Evolutionary conservation across 2,329 filamentous ascomycete genomes (phyloP).

Genomic region (Aspergillus pseudoglaucus): DNA sequence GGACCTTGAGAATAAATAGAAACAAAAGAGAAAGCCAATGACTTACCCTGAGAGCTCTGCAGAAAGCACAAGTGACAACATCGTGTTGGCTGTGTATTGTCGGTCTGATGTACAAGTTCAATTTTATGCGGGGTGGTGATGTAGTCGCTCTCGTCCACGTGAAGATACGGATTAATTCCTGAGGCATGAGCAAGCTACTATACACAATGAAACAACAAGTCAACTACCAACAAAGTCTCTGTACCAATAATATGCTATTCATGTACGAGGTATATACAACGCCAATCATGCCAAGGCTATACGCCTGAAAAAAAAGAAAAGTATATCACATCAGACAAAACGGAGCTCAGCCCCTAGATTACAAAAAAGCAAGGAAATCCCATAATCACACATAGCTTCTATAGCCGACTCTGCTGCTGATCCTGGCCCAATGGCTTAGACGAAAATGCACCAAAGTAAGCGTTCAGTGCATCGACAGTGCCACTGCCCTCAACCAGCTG

Average conservation of each 20-base stretch:
- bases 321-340: constrained; percentile 1
- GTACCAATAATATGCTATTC: not conserved
- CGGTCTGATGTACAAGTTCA: not conserved
- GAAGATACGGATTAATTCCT: too few relatives aligned
- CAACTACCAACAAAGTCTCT: not conserved
- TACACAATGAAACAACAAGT: not conserved
- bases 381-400: constrained; percentile 2
- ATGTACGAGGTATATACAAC: constrained; percentile 11
- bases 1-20: not conserved
- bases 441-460: constrained; percentile 71
- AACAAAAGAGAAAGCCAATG: not conserved
- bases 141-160: not conserved
- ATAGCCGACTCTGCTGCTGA: constrained; percentile 30
- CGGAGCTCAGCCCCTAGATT: not conserved
- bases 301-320: constrained; percentile 15
- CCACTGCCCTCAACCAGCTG: constrained; percentile 67
- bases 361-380: constrained; percentile 9
- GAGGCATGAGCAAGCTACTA: not conserved
- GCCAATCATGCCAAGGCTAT: constrained; percentile 20
- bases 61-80: not conserved
- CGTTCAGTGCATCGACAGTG: constrained; percentile 74
- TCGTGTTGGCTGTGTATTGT: not conserved
- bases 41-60: not conserved
- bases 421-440: constrained; percentile 46
- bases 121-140: constrained; percentile 8